A percentile compares a stretch with the other conserved stretches of the same genome.
These are phyloP conservation scores for Amaranthus cruentus DNA, from an alignment of 148 eudicot species.

Conservation along the genomic window DNA sequence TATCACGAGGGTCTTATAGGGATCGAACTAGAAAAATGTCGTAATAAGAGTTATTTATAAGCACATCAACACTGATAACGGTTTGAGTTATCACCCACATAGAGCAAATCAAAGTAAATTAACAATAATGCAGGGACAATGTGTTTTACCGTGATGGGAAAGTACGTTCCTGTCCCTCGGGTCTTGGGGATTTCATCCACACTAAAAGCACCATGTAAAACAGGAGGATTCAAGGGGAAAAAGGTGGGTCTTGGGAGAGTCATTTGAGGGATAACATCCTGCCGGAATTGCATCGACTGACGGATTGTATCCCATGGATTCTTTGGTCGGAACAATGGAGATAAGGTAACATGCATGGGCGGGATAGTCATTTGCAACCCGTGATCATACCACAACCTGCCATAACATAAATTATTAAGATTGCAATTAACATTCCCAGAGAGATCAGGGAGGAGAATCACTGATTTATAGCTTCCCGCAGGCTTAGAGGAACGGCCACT, in stretches of 20 bases:
- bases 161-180: slow-evolving; percentile 75
- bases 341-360: slow-evolving; percentile 31
- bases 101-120: not conserved
- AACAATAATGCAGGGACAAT: slow-evolving; percentile 1
- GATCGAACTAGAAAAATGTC: too few species aligned
- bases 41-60: too few species aligned
- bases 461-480: slow-evolving; percentile 20
- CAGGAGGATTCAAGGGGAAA: slow-evolving; percentile 31
- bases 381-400: slow-evolving; percentile 46
- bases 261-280: slow-evolving; percentile 43
- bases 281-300: slow-evolving; percentile 36
- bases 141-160: slow-evolving; percentile 63
- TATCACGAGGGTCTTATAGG: too few species aligned
- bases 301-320: slow-evolving; percentile 39
- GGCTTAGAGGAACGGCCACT: not conserved
- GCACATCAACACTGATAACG: too few species aligned
- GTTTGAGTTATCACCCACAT: not conserved
- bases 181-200: slow-evolving; percentile 57
- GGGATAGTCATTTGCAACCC: slow-evolving; percentile 31
- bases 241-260: slow-evolving; percentile 41
- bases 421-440: slow-evolving; percentile 58
- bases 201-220: slow-evolving; percentile 38
- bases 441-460: slow-evolving; percentile 46
- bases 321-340: slow-evolving; percentile 38
- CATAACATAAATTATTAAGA: slow-evolving; percentile 42